Evolutionary conservation across 495 filamentous ascomycete genomes (phyloP), one percentile per base, ranked within the genome.

Genomic region (Trichoderma orchidacearum): DNA sequence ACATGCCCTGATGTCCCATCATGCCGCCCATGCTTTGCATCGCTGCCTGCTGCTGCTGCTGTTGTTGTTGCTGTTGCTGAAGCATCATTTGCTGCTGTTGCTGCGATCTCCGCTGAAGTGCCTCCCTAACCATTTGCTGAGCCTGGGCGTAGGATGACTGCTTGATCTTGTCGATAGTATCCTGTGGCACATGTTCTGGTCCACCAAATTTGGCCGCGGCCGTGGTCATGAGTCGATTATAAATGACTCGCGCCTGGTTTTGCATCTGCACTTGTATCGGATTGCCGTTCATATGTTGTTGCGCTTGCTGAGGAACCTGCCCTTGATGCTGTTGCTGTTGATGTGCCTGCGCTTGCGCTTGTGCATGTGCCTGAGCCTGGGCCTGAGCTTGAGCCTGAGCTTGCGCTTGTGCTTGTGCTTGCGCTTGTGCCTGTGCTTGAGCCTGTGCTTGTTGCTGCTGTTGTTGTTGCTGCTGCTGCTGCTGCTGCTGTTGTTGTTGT

Each of bases 191-290:
- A 52, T 57, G 69, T 58, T 55, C 63, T 53, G 51, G 61, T 5
- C 64, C 64, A 21, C 65, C 66, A 48, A 45, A 80, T 29, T 73
- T 72, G 13, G 61, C 62, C 25, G 64, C 59, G 34, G 78, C 67
- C 4, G 67, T 64, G 6, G 72, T 68, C 59, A 82, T 71, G n/a
- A 76, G 61, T 53, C 78, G 75, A 7, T 68, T 58, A 25, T 80
- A 74, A 54, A 74, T 66, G 13, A 71, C 59, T 38, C 72, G 69
- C 34, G 72, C 66, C 29, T 68, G 72, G 51, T 62, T 61, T 18
- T 57, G 53, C 7, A 65, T 59, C 53, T 66, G 58, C 1, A n/a
- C 25, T 17, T 66, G 61, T 13, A 64, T 56, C 35, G 57, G 51
- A n/a, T 62, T 65, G 63, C 30, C 62, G 62, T 66, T 64, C 28